Percentiles rank a stretch among this genome's conserved stretches.
phyloP scores from a whole-genome alignment of 768 basidiomycete species.

The Suillus luteus region DNA sequence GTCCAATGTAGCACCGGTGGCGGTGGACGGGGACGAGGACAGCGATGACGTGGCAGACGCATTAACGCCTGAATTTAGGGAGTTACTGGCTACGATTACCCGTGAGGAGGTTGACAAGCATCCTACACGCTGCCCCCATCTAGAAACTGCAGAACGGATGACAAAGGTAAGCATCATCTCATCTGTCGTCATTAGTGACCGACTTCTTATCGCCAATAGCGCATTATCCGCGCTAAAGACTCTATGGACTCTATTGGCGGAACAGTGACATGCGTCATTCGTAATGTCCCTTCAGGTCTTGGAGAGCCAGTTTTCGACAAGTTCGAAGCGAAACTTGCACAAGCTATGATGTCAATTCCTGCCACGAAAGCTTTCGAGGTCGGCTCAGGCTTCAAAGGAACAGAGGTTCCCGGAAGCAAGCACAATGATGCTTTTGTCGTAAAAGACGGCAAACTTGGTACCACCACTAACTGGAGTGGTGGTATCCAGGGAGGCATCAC shows the following conservation, averaged over 20 bases:
- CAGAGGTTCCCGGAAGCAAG: slow-evolving; percentile 87
- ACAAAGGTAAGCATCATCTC: slow-evolving; percentile 58
- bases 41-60: slow-evolving; percentile 68
- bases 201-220: slow-evolving; percentile 45
- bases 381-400: slow-evolving; percentile 94
- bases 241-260: slow-evolving; percentile 94
- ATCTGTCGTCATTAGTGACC: slow-evolving; percentile 38
- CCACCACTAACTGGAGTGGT: slow-evolving; percentile 93
- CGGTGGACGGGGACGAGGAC: slow-evolving; percentile 54
- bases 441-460: slow-evolving; percentile 76
- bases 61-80: slow-evolving; percentile 79
- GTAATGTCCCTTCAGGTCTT: slow-evolving; percentile 85
- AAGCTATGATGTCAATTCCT: slow-evolving; percentile 98
- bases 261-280: slow-evolving; percentile 96
- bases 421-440: slow-evolving; percentile 90
- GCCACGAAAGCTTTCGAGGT: slow-evolving; percentile 99
- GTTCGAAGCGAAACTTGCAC: slow-evolving; percentile 91
- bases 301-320: slow-evolving; percentile 99
- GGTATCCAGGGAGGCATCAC: slow-evolving; percentile 98
- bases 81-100: slow-evolving; percentile 76
- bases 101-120: slow-evolving; percentile 89
- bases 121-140: slow-evolving; percentile 87
- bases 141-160: slow-evolving; percentile 88
- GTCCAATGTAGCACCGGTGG: slow-evolving; percentile 43
- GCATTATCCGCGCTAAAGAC: slow-evolving; percentile 92